A percentile compares a stretch with the other conserved stretches of the same genome.
Conservation (phyloP, 2,329 filamentous ascomycete species). For the Cercospora sp. region DNA sequence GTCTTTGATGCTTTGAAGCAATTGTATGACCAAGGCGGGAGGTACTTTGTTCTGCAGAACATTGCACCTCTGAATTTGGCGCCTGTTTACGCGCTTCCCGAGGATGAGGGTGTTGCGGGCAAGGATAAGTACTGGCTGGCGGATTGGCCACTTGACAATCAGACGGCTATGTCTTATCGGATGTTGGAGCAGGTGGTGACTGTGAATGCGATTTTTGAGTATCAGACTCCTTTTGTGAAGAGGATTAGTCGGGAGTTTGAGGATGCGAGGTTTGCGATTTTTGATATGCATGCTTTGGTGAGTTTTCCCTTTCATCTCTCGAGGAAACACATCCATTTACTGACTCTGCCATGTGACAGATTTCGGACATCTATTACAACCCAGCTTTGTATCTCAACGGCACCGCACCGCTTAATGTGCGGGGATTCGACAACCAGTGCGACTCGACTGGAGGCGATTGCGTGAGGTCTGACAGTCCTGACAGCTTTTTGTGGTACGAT, state of each 20-base stretch:
- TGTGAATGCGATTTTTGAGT: constrained; percentile 55
- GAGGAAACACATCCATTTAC: neutral
- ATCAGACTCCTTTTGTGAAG: constrained; percentile 52
- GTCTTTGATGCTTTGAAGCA: constrained; percentile 63
- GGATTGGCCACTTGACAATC: constrained; percentile 46
- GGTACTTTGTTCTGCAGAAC: constrained; percentile 73
- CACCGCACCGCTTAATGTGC: constrained; percentile 62
- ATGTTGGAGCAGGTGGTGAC: constrained; percentile 56
- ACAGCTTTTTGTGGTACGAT: constrained; percentile 73
- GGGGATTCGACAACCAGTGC: constrained; percentile 61
- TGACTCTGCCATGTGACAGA: constrained; percentile 35
- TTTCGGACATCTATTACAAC: constrained; percentile 64
- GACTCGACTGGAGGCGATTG: constrained; percentile 44
- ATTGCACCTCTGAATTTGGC: constrained; percentile 65
- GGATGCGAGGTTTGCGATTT: constrained; percentile 63
- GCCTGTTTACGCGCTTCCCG: constrained; percentile 61
- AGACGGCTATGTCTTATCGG: constrained; percentile 52
- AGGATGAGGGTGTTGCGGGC: constrained; percentile 46
- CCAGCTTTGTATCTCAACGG: constrained; percentile 64
- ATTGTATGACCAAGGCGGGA: constrained; percentile 65
- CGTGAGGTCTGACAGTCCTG: constrained; percentile 47
- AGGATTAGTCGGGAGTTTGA: constrained; percentile 48
- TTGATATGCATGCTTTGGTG: constrained; percentile 65
- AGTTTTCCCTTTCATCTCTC: constrained; percentile 24
- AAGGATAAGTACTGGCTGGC: constrained; percentile 50